These are phyloP conservation scores for Zymoseptoria tritici DNA, from an alignment of 2,329 filamentous ascomycete species.

Conservation along the genomic window DNA sequence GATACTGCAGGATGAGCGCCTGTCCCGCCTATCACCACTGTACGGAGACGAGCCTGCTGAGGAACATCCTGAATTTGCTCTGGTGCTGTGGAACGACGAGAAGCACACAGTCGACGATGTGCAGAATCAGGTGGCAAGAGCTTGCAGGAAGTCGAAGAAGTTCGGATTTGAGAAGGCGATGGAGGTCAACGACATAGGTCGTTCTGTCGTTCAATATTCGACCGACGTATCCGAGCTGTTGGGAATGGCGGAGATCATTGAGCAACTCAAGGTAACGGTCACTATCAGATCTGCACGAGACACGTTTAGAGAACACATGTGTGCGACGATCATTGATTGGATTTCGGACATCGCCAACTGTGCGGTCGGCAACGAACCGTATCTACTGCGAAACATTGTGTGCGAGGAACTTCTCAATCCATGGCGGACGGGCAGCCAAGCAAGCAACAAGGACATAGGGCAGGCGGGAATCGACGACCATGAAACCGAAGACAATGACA, in stretches of 20 bases:
- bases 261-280: constrained; percentile 92
- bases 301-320: constrained; percentile 97
- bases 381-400: constrained; percentile 70
- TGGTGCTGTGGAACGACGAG: constrained; percentile 96
- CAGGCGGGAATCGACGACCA: constrained; percentile 77
- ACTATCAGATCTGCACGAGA: constrained; percentile 90
- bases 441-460: constrained; percentile 69
- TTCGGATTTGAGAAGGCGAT: constrained; percentile 70
- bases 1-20: constrained; percentile 72
- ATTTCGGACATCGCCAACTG: constrained; percentile 86
- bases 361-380: constrained; percentile 69
- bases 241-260: constrained; percentile 73
- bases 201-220: constrained; percentile 74
- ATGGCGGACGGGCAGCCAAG: constrained; percentile 81
- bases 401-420: constrained; percentile 86
- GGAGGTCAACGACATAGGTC: constrained; percentile 81
- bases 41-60: constrained; percentile 56
- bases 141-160: constrained; percentile 64
- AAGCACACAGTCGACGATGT: constrained; percentile 95
- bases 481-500: constrained; percentile 51
- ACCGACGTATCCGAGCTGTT: constrained; percentile 66
- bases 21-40: constrained; percentile 66
- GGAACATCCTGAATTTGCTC: constrained; percentile 62
- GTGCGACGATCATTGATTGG: constrained; percentile 95
- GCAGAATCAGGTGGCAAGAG: constrained; percentile 78